phyloP scores from a whole-genome alignment of 768 basidiomycete species.

The Boletus reticuloceps region DNA sequence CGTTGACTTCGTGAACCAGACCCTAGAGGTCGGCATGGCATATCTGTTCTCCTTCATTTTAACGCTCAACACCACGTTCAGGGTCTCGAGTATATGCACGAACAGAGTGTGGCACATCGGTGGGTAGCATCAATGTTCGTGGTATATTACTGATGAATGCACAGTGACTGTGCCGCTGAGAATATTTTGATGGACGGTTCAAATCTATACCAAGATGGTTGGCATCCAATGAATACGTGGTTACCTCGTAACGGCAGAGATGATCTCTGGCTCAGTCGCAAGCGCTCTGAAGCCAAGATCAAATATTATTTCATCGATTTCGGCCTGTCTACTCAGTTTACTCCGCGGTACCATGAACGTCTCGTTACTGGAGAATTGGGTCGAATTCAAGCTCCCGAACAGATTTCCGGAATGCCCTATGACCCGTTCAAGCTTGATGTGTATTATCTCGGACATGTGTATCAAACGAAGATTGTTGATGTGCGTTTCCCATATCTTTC shows the following conservation, averaged over 20 bases:
- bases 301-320: conserved; percentile 39
- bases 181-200: too few relatives aligned
- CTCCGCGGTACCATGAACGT: neutral
- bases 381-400: conserved; percentile 22
- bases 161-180: too few relatives aligned
- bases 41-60: too few relatives aligned
- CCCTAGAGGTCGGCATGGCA: too few relatives aligned
- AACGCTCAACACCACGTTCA: too few relatives aligned
- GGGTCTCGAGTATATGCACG: too few relatives aligned
- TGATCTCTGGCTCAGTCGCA: conserved; percentile 14
- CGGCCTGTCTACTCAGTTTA: conserved; percentile 29
- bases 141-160: too few relatives aligned
- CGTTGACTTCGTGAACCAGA: too few relatives aligned
- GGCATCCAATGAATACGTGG: conserved; percentile 19
- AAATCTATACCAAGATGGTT: too few relatives aligned
- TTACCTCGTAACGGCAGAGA: conserved; percentile 8
- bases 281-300: conserved; percentile 24
- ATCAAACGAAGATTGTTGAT: conserved; percentile 16
- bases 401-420: conserved; percentile 17
- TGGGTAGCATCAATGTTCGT: too few relatives aligned
- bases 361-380: conserved; percentile 5
- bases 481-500: too few relatives aligned
- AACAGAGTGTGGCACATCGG: too few relatives aligned
- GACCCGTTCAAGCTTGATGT: conserved; percentile 33
- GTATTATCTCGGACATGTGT: conserved; percentile 26